phyloP scores from a whole-genome alignment of 2,329 filamentous ascomycete genomes.

The Fusarium annulatum region DNA sequence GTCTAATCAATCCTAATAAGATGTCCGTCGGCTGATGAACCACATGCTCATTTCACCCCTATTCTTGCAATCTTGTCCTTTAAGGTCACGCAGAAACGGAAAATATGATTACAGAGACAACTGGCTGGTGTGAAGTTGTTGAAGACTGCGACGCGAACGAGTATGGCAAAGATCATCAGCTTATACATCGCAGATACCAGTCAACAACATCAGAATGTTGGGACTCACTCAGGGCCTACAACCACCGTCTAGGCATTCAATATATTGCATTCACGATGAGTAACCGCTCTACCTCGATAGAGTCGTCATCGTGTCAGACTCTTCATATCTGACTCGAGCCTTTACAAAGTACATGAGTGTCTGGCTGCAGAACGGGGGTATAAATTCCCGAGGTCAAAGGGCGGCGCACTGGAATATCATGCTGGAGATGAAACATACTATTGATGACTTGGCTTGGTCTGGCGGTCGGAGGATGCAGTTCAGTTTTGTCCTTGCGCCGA shows the following conservation, averaged over 20 bases:
- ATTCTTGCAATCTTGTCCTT: neutral
- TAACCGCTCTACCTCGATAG: fast-evolving
- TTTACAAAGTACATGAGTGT: neutral
- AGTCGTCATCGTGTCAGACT: neutral
- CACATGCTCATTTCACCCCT: neutral
- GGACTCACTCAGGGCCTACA: neutral
- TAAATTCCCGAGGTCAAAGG: neutral
- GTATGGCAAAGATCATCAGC: too few relatives aligned
- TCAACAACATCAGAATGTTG: neutral
- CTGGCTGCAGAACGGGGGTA: neutral
- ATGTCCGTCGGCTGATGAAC: neutral
- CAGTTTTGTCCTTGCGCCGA: neutral
- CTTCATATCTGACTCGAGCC: neutral
- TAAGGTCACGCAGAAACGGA: neutral
- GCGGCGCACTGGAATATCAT: neutral
- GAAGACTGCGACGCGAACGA: neutral
- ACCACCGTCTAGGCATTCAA: neutral
- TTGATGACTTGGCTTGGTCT: neutral
- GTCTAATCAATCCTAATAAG: neutral
- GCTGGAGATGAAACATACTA: fast-evolving
- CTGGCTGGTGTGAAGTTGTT: neutral
- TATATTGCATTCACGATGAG: too few relatives aligned
- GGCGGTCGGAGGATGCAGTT: neutral
- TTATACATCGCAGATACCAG: too few relatives aligned
- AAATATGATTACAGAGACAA: neutral